A percentile compares a stretch with the other conserved stretches of the same genome.
Conservation (phyloP, 140 eudicot genomes). For the Oenanthe javanica region DNA sequence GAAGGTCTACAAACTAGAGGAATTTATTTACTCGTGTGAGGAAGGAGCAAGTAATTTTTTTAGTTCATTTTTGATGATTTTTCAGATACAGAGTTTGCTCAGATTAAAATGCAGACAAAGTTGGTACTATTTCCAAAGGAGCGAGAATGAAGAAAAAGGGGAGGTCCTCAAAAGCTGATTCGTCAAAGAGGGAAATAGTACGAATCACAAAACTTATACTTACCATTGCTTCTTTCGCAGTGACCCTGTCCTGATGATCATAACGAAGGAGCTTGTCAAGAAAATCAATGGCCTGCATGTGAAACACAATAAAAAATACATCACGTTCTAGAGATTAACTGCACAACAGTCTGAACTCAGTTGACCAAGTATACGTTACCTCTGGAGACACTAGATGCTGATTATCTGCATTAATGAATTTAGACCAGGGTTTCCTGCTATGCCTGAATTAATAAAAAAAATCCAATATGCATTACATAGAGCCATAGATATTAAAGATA, state of each 20-base stretch:
- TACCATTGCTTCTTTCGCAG: constrained; percentile 33
- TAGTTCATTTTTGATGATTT: neutral
- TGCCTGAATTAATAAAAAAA: constrained; percentile 44
- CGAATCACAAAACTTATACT: neutral
- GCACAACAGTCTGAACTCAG: neutral
- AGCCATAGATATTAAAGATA: neutral
- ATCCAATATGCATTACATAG: neutral
- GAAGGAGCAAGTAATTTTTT: neutral
- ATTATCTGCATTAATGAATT: constrained; percentile 78
- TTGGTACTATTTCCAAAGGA: neutral
- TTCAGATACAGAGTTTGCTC: neutral
- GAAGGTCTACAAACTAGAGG: neutral
- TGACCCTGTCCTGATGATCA: constrained; percentile 30
- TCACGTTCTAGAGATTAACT: neutral
- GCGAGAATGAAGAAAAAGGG: neutral
- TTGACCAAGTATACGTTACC: constrained; percentile 27
- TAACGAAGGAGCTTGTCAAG: constrained; percentile 28
- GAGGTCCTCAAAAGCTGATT: neutral
- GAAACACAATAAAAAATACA: neutral
- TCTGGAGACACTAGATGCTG: constrained; percentile 95
- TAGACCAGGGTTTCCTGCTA: constrained; percentile 98
- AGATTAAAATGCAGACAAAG: neutral
- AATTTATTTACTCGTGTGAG: neutral
- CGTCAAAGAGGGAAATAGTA: no score
- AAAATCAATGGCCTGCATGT: constrained; percentile 24